Conservation (phyloP, 1,139 yeast genomes). For the Diutina rugosa region DNA sequence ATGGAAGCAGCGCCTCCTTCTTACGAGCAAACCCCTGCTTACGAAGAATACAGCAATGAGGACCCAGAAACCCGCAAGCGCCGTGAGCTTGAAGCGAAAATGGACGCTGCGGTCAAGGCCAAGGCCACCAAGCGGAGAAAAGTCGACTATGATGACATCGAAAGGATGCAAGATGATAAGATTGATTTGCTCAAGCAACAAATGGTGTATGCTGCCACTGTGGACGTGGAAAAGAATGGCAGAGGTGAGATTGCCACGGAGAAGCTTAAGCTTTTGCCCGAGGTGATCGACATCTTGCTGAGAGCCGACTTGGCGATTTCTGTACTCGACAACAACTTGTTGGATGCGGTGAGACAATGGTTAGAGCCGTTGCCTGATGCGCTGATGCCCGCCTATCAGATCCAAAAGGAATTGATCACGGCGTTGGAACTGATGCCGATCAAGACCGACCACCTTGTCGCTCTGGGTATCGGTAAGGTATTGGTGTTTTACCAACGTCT, state of each 20-base stretch:
- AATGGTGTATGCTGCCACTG: constrained; percentile 89
- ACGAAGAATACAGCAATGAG: constrained; percentile 19
- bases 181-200: constrained; percentile 71
- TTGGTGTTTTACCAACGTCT: constrained; percentile 89
- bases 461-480: constrained; percentile 89
- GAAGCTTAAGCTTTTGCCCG: constrained; percentile 70
- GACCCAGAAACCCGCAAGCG: constrained; percentile 46
- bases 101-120: constrained; percentile 65
- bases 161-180: constrained; percentile 87
- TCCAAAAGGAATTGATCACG: constrained; percentile 74
- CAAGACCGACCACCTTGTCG: constrained; percentile 89
- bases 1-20: constrained; percentile 6
- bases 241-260: constrained; percentile 74
- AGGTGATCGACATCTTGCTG: constrained; percentile 62
- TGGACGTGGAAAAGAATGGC: constrained; percentile 76
- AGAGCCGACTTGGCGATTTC: constrained; percentile 85
- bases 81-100: constrained; percentile 65
- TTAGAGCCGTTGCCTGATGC: constrained; percentile 97
- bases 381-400: constrained; percentile 91
- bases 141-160: constrained; percentile 84
- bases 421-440: constrained; percentile 75
- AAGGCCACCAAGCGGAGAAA: constrained; percentile 45
- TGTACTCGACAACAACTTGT: constrained; percentile 81
- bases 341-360: constrained; percentile 95
- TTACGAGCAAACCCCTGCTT: constrained; percentile 5